Evolutionary conservation across 2,329 filamentous ascomycete species (phyloP), one percentile per base, ranked within the genome.

Genomic region (Epichloe festucae): DNA sequence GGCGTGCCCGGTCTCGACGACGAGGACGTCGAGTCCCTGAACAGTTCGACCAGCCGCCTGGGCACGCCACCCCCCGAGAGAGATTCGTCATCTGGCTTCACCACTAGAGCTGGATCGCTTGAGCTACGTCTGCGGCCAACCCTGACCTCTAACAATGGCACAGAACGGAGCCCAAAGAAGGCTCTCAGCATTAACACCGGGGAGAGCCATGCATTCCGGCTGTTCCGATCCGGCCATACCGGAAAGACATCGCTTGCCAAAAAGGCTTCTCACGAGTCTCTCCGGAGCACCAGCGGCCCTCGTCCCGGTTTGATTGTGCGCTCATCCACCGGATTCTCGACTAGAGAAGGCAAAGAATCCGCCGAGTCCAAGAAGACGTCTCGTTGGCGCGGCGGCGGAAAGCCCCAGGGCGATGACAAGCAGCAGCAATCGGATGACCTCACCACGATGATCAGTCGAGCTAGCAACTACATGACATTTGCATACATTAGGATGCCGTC

Each of bases 391-490:
- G 68, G 76, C 58, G 68, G 75, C 64, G 67, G 75, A 65, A 70
- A 75, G 58, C 65, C 68, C 52, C 63, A 75, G 48, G 58, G 64
- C 41, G 64, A 78, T 53, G 78, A 81, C 48, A 79, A 84, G 51
- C 78, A 81, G 54, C 77, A 81, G 54, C 77, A 81, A 5, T 85
- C 85, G 1, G 93, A 98, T 63, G 94, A 98, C 63, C 74, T 98
- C 42, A 93, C 89, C 11, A 89, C 94, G 71, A 98, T 98, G 93
- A 91, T 98, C 69, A 83, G 81, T 50, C 85, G 93, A 34, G 93
- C 93, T 3, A 95, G 88, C 53, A 95, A 90, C 65, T 98, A 94
- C 71, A 96, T 96, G 89, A 96, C 93, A 0, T 84, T 98, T 55
- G 85, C 91, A 2, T 90, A 95, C 67, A 89, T 98, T 67, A 93